phyloP scores from a whole-genome alignment of 1,284 basidiomycete species.

The Volvariella volvacea region DNA sequence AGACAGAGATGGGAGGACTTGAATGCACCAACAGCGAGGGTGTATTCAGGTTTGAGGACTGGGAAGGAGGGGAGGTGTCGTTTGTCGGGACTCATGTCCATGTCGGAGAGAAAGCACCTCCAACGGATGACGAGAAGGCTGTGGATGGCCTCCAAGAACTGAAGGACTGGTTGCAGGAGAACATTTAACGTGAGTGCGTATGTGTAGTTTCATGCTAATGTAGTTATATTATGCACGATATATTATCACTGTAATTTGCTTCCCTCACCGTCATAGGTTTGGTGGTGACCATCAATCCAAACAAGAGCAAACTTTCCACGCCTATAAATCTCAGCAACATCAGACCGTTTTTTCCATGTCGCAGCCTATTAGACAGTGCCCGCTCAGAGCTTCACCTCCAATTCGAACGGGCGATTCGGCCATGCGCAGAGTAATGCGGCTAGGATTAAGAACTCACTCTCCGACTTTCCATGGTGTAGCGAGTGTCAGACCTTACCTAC shows the following conservation, averaged over 20 bases:
- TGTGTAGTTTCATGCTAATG: too few species aligned
- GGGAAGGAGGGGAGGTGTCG: constrained; percentile 71
- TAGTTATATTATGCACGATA: too few species aligned
- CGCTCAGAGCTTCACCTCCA: constrained; percentile 34
- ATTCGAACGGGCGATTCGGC: constrained; percentile 67
- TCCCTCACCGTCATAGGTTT: not conserved
- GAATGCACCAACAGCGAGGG: constrained; percentile 47
- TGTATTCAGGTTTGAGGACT: constrained; percentile 62
- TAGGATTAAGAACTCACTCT: constrained; percentile 57
- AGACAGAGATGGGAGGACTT: constrained; percentile 53
- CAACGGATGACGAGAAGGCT: constrained; percentile 25
- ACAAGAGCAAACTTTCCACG: constrained; percentile 7
- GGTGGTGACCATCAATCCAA: constrained; percentile 9
- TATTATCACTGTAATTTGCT: too few species aligned
- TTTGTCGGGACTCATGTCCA: constrained; percentile 57
- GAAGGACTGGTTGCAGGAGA: constrained; percentile 43
- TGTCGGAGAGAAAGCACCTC: constrained; percentile 22
- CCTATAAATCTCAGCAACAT: constrained; percentile 1
- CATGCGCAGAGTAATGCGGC: constrained; percentile 56
- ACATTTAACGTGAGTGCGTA: constrained; percentile 15
- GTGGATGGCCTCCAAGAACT: constrained; percentile 39
- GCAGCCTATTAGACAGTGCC: constrained; percentile 77
- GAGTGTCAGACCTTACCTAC: constrained; percentile 74
- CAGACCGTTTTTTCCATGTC: constrained; percentile 21
- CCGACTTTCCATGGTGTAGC: constrained; percentile 40